Evolutionary conservation across 78 protist genomes (phyloP), one percentile per base, ranked within the genome.

Genomic region (Anaeramoeba flamelloides): DNA sequence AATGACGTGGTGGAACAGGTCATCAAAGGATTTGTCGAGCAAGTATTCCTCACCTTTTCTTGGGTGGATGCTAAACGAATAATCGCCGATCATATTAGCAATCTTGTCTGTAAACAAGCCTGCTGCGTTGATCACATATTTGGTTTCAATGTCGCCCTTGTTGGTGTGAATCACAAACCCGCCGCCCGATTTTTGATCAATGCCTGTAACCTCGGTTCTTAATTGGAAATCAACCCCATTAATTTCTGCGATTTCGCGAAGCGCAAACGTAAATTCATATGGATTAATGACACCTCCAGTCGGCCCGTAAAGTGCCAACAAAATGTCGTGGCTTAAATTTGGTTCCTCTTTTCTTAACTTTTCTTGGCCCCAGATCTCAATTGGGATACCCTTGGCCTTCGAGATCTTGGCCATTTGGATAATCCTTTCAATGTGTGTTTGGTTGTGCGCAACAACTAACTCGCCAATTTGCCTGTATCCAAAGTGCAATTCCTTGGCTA

Each of bases 271-370:
- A 64, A 30, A 64, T 30, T 64, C 38, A 64, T 64, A 64, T 30
- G 74, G 74, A 30, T 64, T 64, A 30, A 64, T 64, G 74, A 64
- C 74, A 64, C 74, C 74, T 30, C 38, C 74, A n/a, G 74, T 64
- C 38, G 74, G 74, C 30, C 38, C 74, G 30, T 64, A n/a, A 30
- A 64, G 30, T 30, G 74, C 74, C 74, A 30, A 30, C 30, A 64
- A 30, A n/a, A 64, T 30, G 30, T 30, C 74, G 30, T 30, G 74
- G 74, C 38, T 30, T 30, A 64, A 30, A 30, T 64, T 30, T 64
- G 74, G 74, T 30, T 64, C 74, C 74, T 64, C 74, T n/a, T 30
- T 30, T 30, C 30, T n/a, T 30, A 64, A n/a, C 74, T 30, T 64
- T 30, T 64, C 74, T n/a, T 30, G 38, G 74, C 30, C 74, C 74